These are phyloP conservation scores for Euphrasia arctica DNA, from an alignment of 305 asterid genomes.

Conservation along the genomic window DNA sequence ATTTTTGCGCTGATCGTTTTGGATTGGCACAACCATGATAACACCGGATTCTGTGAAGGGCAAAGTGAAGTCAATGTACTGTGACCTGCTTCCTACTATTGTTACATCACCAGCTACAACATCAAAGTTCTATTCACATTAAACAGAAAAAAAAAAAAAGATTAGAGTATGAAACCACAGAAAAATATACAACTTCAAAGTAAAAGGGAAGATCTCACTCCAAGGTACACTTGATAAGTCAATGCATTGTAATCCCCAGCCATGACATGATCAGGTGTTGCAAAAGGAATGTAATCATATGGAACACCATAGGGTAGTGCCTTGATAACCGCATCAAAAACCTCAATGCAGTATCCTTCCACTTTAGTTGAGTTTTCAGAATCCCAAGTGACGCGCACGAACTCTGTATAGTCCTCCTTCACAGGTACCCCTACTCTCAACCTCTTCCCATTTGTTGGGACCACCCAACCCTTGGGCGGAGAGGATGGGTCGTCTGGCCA, in stretches of 20 bases:
- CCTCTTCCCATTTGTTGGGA: slow-evolving; percentile 40
- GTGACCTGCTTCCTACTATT: slow-evolving; percentile 53
- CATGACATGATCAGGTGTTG: slow-evolving; percentile 13
- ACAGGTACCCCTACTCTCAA: slow-evolving; percentile 39
- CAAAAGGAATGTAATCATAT: slow-evolving; percentile 40
- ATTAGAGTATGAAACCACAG: background rate
- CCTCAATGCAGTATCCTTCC: slow-evolving; percentile 37
- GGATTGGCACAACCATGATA: slow-evolving; percentile 47
- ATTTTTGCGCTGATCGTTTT: slow-evolving; percentile 30
- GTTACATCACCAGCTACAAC: slow-evolving; percentile 64
- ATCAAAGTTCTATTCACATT: slow-evolving; percentile 32
- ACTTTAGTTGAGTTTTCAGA: slow-evolving; percentile 20
- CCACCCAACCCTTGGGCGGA: slow-evolving; percentile 43
- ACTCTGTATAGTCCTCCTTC: slow-evolving; percentile 31
- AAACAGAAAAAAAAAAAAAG: slow-evolving; percentile 12
- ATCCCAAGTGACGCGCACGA: slow-evolving; percentile 30
- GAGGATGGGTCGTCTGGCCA: background rate
- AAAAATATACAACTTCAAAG: background rate
- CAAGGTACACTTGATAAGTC: slow-evolving; percentile 41
- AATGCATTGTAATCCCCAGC: slow-evolving; percentile 40
- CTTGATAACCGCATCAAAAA: slow-evolving; percentile 47
- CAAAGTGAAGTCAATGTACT: slow-evolving; percentile 55
- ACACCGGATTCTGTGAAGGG: slow-evolving; percentile 65
- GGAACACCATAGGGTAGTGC: slow-evolving; percentile 37
- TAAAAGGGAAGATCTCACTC: slow-evolving; percentile 34